These are phyloP conservation scores for Torulaspora indica DNA, from an alignment of 805 yeast genomes.

Conservation along the genomic window DNA sequence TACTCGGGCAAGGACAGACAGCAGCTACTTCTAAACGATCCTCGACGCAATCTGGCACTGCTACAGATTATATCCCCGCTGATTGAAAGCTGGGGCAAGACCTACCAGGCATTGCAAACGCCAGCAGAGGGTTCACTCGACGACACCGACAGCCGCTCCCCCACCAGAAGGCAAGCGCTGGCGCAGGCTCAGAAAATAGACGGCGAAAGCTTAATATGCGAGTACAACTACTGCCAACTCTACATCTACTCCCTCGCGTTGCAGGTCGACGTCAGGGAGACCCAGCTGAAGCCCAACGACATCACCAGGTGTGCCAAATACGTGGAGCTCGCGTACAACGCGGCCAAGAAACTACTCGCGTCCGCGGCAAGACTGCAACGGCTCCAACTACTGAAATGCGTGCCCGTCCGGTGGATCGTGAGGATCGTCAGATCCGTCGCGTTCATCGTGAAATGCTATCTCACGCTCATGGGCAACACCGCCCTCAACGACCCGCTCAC, in stretches of 20 bases:
- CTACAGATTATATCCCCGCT: constrained; percentile 71
- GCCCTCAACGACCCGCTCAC: constrained; percentile 35
- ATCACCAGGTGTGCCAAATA: constrained; percentile 67
- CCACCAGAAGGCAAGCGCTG: constrained; percentile 33
- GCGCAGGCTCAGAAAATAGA: constrained; percentile 44
- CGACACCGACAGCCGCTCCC: constrained; percentile 22
- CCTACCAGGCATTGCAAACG: constrained; percentile 51
- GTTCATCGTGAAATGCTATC: constrained; percentile 78
- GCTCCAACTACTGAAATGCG: constrained; percentile 58
- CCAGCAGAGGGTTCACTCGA: constrained; percentile 39
- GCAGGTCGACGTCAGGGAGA: constrained; percentile 40
- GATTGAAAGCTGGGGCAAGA: constrained; percentile 70
- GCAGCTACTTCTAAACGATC: constrained; percentile 43
- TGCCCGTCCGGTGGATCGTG: constrained; percentile 92
- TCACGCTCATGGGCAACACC: constrained; percentile 48
- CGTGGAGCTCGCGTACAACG: constrained; percentile 73
- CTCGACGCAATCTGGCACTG: constrained; percentile 64
- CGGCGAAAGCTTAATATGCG: constrained; percentile 69
- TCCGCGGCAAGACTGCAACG: constrained; percentile 67
- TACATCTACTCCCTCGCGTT: constrained; percentile 82
- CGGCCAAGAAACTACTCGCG: constrained; percentile 74
- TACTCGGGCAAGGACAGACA: constrained; percentile 51
- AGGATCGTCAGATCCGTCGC: constrained; percentile 85
- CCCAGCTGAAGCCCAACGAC: constrained; percentile 56
- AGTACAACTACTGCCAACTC: constrained; percentile 76